phyloP scores from a whole-genome alignment of 768 basidiomycete genomes.

The Kwoniella sp. region DNA sequence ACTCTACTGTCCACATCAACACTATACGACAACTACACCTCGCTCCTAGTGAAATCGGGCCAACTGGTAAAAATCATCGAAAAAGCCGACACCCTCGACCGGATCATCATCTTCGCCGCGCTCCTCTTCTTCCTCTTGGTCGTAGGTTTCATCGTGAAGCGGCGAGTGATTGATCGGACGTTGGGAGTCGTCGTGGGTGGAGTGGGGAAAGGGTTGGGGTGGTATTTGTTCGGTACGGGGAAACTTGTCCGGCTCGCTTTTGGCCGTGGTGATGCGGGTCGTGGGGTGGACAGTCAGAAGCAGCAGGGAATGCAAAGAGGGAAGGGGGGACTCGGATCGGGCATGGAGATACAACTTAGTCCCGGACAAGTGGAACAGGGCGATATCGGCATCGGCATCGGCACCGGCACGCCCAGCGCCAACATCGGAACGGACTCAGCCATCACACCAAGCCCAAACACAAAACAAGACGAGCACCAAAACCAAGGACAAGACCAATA shows the following conservation, averaged over 20 bases:
- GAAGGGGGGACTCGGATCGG: neutral
- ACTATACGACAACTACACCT: conserved; percentile 67
- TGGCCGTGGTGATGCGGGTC: conserved; percentile 27
- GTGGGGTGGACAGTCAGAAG: neutral
- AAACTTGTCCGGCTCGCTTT: conserved; percentile 28
- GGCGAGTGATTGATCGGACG: conserved; percentile 78
- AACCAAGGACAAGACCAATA: neutral
- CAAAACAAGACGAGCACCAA: neutral
- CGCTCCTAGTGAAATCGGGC: conserved; percentile 71
- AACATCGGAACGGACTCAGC: conserved; percentile 10
- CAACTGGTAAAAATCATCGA: conserved; percentile 84
- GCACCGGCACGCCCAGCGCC: neutral
- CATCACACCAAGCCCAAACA: neutral
- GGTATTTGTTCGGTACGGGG: conserved; percentile 65
- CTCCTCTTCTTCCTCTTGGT: conserved; percentile 82
- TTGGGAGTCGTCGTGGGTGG: conserved; percentile 57
- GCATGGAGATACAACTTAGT: neutral
- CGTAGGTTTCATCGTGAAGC: conserved; percentile 82
- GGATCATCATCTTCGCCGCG: conserved; percentile 76
- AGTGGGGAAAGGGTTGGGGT: conserved; percentile 65
- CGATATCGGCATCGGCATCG: neutral
- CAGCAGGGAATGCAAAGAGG: neutral
- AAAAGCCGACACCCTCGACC: conserved; percentile 88
- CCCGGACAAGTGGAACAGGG: neutral
- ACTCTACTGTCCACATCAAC: conserved; percentile 73